Percentiles rank a stretch among this genome's conserved stretches.
These are phyloP conservation scores for Globisporangium carolinianum DNA, from an alignment of 352 stramenopile species.

Conservation along the genomic window DNA sequence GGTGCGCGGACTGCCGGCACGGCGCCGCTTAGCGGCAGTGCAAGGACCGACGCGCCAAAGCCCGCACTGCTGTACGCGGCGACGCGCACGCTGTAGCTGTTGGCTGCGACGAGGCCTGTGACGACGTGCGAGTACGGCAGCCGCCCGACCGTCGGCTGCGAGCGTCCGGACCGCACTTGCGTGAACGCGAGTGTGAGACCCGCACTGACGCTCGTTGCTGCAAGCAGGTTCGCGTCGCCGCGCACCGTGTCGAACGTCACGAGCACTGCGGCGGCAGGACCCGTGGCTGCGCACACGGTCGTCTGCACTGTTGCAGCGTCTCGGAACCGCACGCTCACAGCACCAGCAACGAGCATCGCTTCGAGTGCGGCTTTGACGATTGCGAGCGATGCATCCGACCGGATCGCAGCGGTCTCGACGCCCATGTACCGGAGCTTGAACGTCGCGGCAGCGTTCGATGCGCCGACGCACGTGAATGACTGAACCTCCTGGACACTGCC, in stretches of 20 bases:
- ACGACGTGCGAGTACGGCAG: conserved; percentile 86
- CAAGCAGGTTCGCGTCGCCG: conserved; percentile 41
- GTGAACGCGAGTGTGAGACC: conserved; percentile 9
- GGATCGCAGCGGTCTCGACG: conserved; percentile 33
- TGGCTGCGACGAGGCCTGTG: conserved; percentile 54
- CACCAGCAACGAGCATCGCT: conserved; percentile 45
- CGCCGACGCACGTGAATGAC: conserved; percentile 35
- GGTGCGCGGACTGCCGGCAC: conserved; percentile 40
- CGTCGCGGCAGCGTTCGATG: conserved; percentile 12
- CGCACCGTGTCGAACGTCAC: conserved; percentile 48
- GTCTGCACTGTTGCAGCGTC: conserved; percentile 22
- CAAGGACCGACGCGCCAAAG: conserved; percentile 73
- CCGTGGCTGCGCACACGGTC: conserved; percentile 33
- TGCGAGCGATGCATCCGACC: conserved; percentile 23
- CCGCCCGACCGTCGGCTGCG: conserved; percentile 52
- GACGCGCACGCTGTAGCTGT: conserved; percentile 87
- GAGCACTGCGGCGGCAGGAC: conserved; percentile 20
- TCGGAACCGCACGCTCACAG: conserved; percentile 40
- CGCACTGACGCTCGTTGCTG: background rate
- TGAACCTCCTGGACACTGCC: conserved; percentile 52
- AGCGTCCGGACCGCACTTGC: conserved; percentile 45
- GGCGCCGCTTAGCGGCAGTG: conserved; percentile 22
- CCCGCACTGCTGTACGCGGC: conserved; percentile 93
- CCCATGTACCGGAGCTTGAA: conserved; percentile 71
- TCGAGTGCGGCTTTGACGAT: conserved; percentile 52